These are phyloP conservation scores for Heterotrichella gracilis DNA, from an alignment of 352 stramenopile genomes.

Conservation along the genomic window DNA sequence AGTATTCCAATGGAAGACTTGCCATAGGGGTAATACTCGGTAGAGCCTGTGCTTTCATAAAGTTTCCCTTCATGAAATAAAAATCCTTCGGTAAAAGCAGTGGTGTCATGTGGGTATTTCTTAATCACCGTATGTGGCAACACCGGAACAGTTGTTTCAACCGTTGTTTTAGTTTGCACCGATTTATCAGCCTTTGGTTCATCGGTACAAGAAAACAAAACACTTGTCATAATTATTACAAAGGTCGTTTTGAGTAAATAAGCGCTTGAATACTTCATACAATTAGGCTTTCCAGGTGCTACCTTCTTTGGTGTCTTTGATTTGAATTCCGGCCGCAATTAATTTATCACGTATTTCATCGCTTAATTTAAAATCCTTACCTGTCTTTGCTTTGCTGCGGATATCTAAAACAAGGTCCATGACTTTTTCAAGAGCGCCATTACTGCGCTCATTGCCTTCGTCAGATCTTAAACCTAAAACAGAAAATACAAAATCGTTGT, in stretches of 20 bases:
- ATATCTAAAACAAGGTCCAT: not conserved
- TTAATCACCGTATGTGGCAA: not conserved
- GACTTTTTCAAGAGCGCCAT: not conserved
- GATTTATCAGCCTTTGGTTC: no score
- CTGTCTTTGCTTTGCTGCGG: not conserved
- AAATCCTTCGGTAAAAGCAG: not conserved
- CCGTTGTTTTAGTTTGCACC: no score
- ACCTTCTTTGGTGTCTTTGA: not conserved
- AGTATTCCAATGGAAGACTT: not conserved
- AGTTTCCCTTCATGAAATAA: not conserved
- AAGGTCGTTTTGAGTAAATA: no score
- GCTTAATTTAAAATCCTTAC: not conserved
- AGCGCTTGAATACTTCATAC: no score
- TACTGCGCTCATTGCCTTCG: not conserved
- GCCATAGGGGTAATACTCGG: not conserved
- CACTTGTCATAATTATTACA: no score
- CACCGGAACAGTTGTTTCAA: not conserved
- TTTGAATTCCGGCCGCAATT: not conserved
- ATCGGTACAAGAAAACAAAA: no score
- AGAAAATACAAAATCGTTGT: not conserved
- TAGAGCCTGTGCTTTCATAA: not conserved
- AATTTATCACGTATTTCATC: not conserved
- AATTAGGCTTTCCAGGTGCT: conserved; percentile 7
- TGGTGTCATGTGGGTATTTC: not conserved
- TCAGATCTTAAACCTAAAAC: not conserved